Base-by-base conservation (phyloP, 345 rosid genomes). In the Lagerstroemia speciosa region DNA sequence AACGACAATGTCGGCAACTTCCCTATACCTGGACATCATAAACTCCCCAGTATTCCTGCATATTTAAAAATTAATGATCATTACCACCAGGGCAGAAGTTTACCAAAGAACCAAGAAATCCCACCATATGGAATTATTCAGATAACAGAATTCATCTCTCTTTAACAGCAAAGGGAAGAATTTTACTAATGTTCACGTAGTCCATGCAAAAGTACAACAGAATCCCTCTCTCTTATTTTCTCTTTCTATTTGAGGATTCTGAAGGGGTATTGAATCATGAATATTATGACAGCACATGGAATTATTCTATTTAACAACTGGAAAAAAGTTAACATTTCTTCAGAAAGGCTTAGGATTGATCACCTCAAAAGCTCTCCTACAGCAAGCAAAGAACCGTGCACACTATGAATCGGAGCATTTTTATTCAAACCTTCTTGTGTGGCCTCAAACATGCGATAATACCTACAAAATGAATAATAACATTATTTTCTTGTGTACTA, bases 21-120 rank as follows among this genome's bases (percentile, higher is more conserved):
- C 99, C 78, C 91, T 84, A 75, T 95, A 90, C 82, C 99, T 86
- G 61, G 98, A 91, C 99, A 91, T 94, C 99, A 94, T 95, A 78
- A 95, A 95, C 76, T 95, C 99, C 32, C 99, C 99, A 0, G 99
- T 92, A 80, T 95, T 95, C 83, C 99, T 95, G 96, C 83, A 73
- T n/a, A 37, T 36, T 26, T 29, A 14, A 15, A 57, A 27, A 30
- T 22, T 14, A 67, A 33, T n/a, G 1, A 22, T 46, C 29, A 15
- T 29, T 22, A 30, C 38, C 61, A 7, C 17, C 40, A 53, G 15
- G 55, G 15, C 46, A 40, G 41, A 52, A 37, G 6, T 4, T 34
- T 16, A 67, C 38, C 55, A n/a, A 36, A 34, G 50, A 67, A 30
- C 33, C 8, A 58, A 40, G 60, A 11, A 24, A 43, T 69, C 24